Conservation (phyloP, 768 basidiomycete species). For the Tulasnella sp. region DNA sequence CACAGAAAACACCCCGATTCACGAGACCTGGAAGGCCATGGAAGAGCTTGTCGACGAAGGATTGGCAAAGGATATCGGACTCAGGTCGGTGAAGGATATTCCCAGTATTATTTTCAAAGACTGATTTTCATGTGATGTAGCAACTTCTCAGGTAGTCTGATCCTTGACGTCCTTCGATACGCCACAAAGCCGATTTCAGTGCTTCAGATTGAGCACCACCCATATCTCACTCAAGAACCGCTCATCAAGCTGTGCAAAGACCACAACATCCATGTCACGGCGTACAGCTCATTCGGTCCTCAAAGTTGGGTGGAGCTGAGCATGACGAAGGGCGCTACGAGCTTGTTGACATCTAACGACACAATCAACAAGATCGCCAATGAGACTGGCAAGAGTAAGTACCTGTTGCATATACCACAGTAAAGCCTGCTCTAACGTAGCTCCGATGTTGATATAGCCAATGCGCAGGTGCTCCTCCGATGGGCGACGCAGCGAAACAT, state of each 20-base stretch:
- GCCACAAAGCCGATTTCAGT: slow-evolving; percentile 52
- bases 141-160: slow-evolving; percentile 60
- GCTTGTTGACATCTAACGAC: slow-evolving; percentile 18
- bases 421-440: too few relatives aligned
- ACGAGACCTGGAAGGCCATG: slow-evolving; percentile 77
- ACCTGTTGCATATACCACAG: slow-evolving; percentile 15
- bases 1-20: slow-evolving; percentile 53
- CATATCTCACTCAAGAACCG: slow-evolving; percentile 40
- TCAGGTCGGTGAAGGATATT: slow-evolving; percentile 38
- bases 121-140: slow-evolving; percentile 29
- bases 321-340: slow-evolving; percentile 39
- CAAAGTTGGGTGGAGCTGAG: slow-evolving; percentile 55
- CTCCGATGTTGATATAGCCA: slow-evolving; percentile 22
- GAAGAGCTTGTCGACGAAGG: slow-evolving; percentile 66
- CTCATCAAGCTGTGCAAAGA: slow-evolving; percentile 34
- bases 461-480: slow-evolving; percentile 61
- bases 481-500: slow-evolving; percentile 70
- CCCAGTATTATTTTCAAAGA: background rate
- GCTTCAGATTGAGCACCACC: slow-evolving; percentile 51
- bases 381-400: slow-evolving; percentile 15
- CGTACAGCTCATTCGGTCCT: slow-evolving; percentile 46
- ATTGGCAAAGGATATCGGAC: slow-evolving; percentile 64
- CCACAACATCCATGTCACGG: slow-evolving; percentile 40
- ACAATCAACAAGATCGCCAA: slow-evolving; percentile 6
- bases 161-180: slow-evolving; percentile 69